Evolutionary conservation across 1,139 yeast genomes (phyloP), one percentile per base, ranked within the genome.

Genomic region (Taphrina deformans): DNA sequence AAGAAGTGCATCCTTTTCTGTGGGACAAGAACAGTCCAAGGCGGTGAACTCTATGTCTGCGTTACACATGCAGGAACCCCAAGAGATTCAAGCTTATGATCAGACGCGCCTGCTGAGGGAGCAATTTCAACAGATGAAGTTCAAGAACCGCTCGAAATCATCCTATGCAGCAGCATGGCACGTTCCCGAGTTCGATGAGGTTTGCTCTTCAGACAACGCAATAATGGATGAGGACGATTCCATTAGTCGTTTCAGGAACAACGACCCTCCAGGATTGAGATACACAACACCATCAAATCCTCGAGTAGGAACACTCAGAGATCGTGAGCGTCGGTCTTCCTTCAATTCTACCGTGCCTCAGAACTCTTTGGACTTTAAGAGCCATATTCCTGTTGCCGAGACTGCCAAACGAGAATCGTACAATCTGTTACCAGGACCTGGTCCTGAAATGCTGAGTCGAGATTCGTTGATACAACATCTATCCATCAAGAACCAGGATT

Each of bases 111-210:
- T 58, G 9, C 24, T 58, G 31, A 29, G 62, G 21, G 62, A 58
- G 21, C 62, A 58, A 27, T 58, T 58, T 23, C 62, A 58, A 35
- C 62, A 58, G 16, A 58, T 58, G 62, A 58, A 58, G 21, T 58
- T 58, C 62, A 58, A 58, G 24, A 58, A 58, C 29, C 62, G 62
- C 23, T 45, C 55, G 14, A 58, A 58, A 35, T 58, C 62, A 9
- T 45, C 55, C 18, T 58, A 58, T 48, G 62, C 62, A 24, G 62
- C 62, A 14, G 62, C 62, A 3, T 58, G 62, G 62, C 62, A 58
- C 16, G 62, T 45, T 14, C 62, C 62, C 10, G 55, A 48, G 16
- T 27, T 58, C 2, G 62, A 58, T 12, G 46, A 33, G 9, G 45
- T 31, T 18, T 46, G 33, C n/a, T 33, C 31, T 12, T 29, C 55